Conservation (phyloP, 768 basidiomycete genomes). For the Fibroporia radiculosa region DNA sequence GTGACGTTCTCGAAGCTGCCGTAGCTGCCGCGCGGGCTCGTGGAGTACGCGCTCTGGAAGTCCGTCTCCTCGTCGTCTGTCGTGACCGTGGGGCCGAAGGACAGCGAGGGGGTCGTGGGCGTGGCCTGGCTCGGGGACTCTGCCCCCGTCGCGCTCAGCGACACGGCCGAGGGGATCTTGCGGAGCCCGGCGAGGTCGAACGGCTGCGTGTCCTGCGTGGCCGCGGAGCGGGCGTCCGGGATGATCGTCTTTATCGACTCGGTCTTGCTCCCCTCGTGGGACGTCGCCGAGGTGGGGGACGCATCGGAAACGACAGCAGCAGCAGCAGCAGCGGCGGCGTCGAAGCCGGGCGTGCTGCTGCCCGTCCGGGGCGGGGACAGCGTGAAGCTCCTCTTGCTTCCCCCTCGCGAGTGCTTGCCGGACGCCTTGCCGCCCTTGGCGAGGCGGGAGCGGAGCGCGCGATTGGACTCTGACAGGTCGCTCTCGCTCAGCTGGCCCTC, state of each 20-base stretch:
- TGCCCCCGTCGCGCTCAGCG: slow-evolving; percentile 21
- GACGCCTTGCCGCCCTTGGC: slow-evolving; percentile 7
- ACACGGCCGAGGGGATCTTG: slow-evolving; percentile 28
- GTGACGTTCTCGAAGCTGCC: slow-evolving; percentile 33
- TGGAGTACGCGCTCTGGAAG: slow-evolving; percentile 81
- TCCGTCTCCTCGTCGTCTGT: slow-evolving; percentile 80
- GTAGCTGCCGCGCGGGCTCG: slow-evolving; percentile 64
- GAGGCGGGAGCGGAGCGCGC: slow-evolving; percentile 9
- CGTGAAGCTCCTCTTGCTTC: slow-evolving; percentile 12
- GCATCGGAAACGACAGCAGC: not conserved
- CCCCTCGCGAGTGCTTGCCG: slow-evolving; percentile 6
- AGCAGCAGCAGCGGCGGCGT: slow-evolving; percentile 1
- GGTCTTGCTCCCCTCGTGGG: not conserved
- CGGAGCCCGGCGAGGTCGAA: slow-evolving; percentile 19
- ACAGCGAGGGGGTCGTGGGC: slow-evolving; percentile 29
- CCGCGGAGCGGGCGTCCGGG: slow-evolving; percentile 1
- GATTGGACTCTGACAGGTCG: slow-evolving; percentile 19
- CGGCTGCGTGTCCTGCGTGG: slow-evolving; percentile 6
- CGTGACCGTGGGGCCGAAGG: slow-evolving; percentile 24
- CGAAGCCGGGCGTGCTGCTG: not conserved
- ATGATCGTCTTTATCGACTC: too few relatives aligned
- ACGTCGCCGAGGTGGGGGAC: not conserved
- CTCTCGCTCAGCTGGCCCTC: slow-evolving; percentile 39
- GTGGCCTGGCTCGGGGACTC: slow-evolving; percentile 18
- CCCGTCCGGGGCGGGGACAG: slow-evolving; percentile 6